phyloP scores from a whole-genome alignment of 2,329 filamentous ascomycete species.

The Kalmusia sp. region DNA sequence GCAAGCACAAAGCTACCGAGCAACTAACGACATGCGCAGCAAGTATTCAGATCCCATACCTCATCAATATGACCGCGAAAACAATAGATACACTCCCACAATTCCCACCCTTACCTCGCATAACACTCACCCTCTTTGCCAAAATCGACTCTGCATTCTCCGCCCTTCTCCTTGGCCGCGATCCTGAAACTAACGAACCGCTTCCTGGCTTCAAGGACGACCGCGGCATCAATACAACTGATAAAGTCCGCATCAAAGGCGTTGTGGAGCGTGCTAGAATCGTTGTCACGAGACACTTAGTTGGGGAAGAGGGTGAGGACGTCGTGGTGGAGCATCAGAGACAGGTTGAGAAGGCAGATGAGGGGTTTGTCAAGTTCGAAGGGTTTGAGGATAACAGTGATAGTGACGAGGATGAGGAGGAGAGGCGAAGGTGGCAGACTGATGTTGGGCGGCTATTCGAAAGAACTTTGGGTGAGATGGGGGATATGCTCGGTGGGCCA shows the following conservation, averaged over 20 bases:
- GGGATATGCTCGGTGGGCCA: slow-evolving; percentile 66
- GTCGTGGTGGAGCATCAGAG: too few relatives aligned
- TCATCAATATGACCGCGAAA: slow-evolving; percentile 78
- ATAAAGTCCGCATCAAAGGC: slow-evolving; percentile 87
- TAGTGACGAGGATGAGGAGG: slow-evolving; percentile 22
- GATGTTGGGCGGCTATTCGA: slow-evolving; percentile 77
- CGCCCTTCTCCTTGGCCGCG: slow-evolving; percentile 72
- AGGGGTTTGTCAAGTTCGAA: slow-evolving; percentile 70
- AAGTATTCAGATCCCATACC: slow-evolving; percentile 80
- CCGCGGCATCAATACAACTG: slow-evolving; percentile 74
- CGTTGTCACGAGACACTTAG: slow-evolving; percentile 72
- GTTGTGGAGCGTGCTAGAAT: slow-evolving; percentile 79
- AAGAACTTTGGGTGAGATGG: slow-evolving; percentile 76
- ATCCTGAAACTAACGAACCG: slow-evolving; percentile 68
- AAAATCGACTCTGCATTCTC: slow-evolving; percentile 88
- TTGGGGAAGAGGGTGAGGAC: slow-evolving; percentile 56
- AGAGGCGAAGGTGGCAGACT: slow-evolving; percentile 58
- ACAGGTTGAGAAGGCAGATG: slow-evolving; percentile 35
- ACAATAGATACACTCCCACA: slow-evolving; percentile 74
- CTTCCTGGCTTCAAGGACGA: slow-evolving; percentile 75
- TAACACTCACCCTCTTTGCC: slow-evolving; percentile 73
- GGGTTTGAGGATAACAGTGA: slow-evolving; percentile 45
- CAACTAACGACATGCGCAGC: slow-evolving; percentile 64
- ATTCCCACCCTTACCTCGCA: slow-evolving; percentile 72
- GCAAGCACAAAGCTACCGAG: not conserved